These are phyloP conservation scores for Luvunga scandens DNA, from an alignment of 345 rosid species.

Conservation along the genomic window DNA sequence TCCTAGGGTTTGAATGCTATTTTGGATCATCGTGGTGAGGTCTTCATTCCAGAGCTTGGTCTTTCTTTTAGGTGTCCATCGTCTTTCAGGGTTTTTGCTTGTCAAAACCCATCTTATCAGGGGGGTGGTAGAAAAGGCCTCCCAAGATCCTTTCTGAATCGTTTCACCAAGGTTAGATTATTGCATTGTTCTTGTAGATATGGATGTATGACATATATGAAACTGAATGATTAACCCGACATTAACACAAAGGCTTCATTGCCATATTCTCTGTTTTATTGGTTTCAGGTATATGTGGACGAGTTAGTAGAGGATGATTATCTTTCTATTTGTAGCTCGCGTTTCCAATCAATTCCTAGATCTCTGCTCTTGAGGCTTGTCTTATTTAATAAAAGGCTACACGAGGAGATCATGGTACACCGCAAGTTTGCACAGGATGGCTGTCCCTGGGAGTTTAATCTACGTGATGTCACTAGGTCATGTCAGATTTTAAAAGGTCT, in stretches of 20 bases:
- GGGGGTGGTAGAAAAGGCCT: slow-evolving; percentile 99
- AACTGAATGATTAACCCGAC: slow-evolving; percentile 3
- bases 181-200: neutral
- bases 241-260: neutral
- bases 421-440: slow-evolving; percentile 83
- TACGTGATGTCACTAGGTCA: slow-evolving; percentile 90
- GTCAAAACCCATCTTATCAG: slow-evolving; percentile 95
- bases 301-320: slow-evolving; percentile 88
- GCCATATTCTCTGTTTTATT: slow-evolving; percentile 4
- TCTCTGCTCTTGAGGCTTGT: slow-evolving; percentile 69
- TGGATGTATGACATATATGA: neutral
- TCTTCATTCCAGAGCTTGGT: slow-evolving; percentile 90
- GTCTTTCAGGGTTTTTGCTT: slow-evolving; percentile 87
- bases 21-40: slow-evolving; percentile 94
- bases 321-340: slow-evolving; percentile 70
- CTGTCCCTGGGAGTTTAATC: slow-evolving; percentile 97
- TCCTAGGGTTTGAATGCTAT: slow-evolving; percentile 90
- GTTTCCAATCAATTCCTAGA: slow-evolving; percentile 67
- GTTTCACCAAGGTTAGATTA: slow-evolving; percentile 77
- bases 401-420: slow-evolving; percentile 72
- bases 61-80: slow-evolving; percentile 75
- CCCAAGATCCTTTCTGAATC: slow-evolving; percentile 90
- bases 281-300: slow-evolving; percentile 81
- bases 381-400: slow-evolving; percentile 65
- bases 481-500: slow-evolving; percentile 78